These are phyloP conservation scores for Stephanodiscus triporus DNA, from an alignment of 108 stramenopile genomes.

Conservation along the genomic window DNA sequence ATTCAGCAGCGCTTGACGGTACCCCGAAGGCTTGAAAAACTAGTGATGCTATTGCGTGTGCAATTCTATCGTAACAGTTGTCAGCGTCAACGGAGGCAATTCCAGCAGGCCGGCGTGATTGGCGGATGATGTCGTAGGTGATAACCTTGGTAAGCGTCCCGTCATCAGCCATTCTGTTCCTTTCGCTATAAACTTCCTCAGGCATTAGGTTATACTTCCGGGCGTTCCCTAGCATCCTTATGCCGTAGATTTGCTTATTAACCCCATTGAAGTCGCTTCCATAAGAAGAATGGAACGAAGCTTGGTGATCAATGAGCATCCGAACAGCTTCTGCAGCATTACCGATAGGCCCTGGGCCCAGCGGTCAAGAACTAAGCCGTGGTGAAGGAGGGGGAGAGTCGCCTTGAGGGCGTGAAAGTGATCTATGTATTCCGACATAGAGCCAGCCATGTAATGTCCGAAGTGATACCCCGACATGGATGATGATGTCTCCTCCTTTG, in stretches of 20 bases:
- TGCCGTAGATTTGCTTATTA: conserved; percentile 23
- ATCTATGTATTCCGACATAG: neutral
- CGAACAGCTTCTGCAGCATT: conserved; percentile 25
- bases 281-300: conserved; percentile 19
- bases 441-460: conserved; percentile 11
- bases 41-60: conserved; percentile 14
- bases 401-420: neutral
- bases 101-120: neutral
- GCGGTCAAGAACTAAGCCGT: neutral
- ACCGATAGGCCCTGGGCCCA: conserved; percentile 16
- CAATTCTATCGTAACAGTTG: conserved; percentile 27
- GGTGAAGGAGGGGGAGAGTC: neutral
- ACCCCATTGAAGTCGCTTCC: conserved; percentile 17
- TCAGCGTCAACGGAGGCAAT: conserved; percentile 8
- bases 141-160: conserved; percentile 16
- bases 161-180: conserved; percentile 27
- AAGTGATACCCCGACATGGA: conserved; percentile 22
- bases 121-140: conserved; percentile 10
- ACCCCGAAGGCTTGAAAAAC: conserved; percentile 6
- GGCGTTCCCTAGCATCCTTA: conserved; percentile 7
- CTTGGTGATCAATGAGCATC: conserved; percentile 5
- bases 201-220: conserved; percentile 16
- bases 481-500: conserved; percentile 17
- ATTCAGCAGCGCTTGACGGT: neutral
- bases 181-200: conserved; percentile 17